These are phyloP conservation scores for Pythium rishiriense DNA, from an alignment of 352 stramenopile genomes.

Conservation along the genomic window DNA sequence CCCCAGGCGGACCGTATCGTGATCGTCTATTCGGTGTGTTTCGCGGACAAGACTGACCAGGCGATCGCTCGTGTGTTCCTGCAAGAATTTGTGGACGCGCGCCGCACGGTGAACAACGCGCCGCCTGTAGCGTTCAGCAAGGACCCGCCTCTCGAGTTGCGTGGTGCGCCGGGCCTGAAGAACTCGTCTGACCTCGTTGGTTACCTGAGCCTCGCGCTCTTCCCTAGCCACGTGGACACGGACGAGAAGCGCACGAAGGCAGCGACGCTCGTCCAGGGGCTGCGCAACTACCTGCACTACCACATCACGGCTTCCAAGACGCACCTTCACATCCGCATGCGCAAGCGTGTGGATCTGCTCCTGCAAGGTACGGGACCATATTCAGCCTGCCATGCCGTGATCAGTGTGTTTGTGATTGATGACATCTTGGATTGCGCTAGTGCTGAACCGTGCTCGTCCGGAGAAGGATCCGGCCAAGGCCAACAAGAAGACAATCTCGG, in stretches of 20 bases:
- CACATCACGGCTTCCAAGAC: constrained; percentile 97
- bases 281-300: constrained; percentile 95
- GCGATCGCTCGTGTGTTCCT: constrained; percentile 91
- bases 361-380: constrained; percentile 72
- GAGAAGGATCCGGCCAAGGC: constrained; percentile 89
- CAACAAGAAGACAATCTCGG: constrained; percentile 91
- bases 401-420: not conserved
- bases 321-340: constrained; percentile 95
- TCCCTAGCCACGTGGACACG: constrained; percentile 88
- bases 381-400: no score
- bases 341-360: constrained; percentile 90
- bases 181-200: constrained; percentile 78
- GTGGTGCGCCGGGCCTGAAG: constrained; percentile 60
- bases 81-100: constrained; percentile 91
- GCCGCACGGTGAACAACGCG: constrained; percentile 92
- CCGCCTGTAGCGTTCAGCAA: constrained; percentile 91
- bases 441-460: constrained; percentile 91
- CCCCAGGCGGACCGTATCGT: constrained; percentile 88
- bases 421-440: constrained; percentile 29
- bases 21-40: constrained; percentile 92
- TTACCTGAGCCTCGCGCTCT: constrained; percentile 89
- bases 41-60: constrained; percentile 92
- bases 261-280: constrained; percentile 82
- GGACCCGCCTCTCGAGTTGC: constrained; percentile 88
- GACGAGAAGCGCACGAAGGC: constrained; percentile 88